A percentile compares a stretch with the other conserved stretches of the same genome.
Conservation (phyloP, 169 alveolate species). For the Eimeria tenella region DNA sequence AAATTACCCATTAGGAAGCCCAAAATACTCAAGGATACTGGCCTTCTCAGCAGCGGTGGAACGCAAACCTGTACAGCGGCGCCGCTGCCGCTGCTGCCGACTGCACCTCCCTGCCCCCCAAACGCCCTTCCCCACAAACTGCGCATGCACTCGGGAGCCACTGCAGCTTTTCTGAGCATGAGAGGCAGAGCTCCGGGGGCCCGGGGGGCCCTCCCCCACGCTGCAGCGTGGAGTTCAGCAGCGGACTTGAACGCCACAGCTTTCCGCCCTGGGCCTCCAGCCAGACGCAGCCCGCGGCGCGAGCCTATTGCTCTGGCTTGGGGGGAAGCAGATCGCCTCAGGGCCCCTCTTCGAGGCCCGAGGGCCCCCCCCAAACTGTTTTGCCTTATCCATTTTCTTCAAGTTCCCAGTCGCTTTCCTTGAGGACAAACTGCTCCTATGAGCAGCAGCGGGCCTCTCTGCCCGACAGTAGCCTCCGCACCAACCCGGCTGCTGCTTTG, state of each 20-base stretch:
- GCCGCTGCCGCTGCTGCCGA: not conserved
- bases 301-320: not conserved
- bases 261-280: slow-evolving; percentile 12
- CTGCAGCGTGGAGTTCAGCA: not conserved
- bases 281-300: not conserved
- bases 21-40: not conserved
- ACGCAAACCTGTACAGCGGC: not conserved
- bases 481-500: too few relatives aligned
- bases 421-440: too few relatives aligned
- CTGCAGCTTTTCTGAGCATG: not conserved
- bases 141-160: not conserved
- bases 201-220: not conserved
- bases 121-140: not conserved
- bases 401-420: too few relatives aligned
- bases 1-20: not conserved
- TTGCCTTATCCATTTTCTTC: too few relatives aligned
- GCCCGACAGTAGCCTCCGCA: too few relatives aligned
- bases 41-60: slow-evolving; percentile 38
- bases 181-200: not conserved
- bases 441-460: too few relatives aligned
- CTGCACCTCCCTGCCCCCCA: not conserved
- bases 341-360: too few relatives aligned
- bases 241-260: not conserved
- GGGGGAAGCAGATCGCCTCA: not conserved
- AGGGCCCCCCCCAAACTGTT: too few relatives aligned